phyloP scores from a whole-genome alignment of 306 rosid genomes.

The Vigna mungo region DNA sequence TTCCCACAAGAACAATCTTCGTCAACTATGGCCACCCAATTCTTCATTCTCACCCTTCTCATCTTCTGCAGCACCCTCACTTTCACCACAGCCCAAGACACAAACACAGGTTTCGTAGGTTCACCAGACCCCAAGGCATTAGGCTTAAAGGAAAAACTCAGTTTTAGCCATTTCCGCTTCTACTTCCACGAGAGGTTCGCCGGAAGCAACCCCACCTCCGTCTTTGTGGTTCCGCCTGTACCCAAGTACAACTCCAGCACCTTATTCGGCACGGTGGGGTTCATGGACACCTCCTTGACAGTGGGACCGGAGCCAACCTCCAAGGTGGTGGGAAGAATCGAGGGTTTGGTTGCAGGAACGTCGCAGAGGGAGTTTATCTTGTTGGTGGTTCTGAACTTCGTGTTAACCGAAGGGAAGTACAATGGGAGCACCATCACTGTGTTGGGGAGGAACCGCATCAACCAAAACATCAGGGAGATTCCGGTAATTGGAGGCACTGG shows the following conservation, averaged over 20 bases:
- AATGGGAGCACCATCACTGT: conserved; percentile 65
- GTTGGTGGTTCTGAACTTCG: conserved; percentile 68
- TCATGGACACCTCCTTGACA: conserved; percentile 52
- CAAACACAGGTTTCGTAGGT: conserved; percentile 39
- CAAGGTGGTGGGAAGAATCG: conserved; percentile 51
- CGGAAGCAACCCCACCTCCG: conserved; percentile 37
- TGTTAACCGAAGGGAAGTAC: conserved; percentile 62
- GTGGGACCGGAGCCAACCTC: conserved; percentile 46
- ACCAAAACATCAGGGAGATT: neutral
- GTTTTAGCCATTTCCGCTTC: conserved; percentile 59
- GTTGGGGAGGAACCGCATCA: neutral
- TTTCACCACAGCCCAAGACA: neutral
- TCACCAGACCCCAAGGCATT: conserved; percentile 35
- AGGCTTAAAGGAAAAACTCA: conserved; percentile 46
- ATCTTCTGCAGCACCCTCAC: neutral
- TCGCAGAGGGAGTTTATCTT: conserved; percentile 47
- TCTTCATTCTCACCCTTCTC: conserved; percentile 17
- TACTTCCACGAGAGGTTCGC: conserved; percentile 64
- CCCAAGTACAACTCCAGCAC: conserved; percentile 32
- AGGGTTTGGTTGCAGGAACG: conserved; percentile 61
- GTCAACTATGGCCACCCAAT: conserved; percentile 37
- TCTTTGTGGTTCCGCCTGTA: conserved; percentile 25
- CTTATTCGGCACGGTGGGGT: conserved; percentile 39
- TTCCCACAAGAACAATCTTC: neutral
- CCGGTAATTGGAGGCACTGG: neutral